Conservation (phyloP, 1,284 basidiomycete species). For the Neotropicomus parvogracilis region DNA sequence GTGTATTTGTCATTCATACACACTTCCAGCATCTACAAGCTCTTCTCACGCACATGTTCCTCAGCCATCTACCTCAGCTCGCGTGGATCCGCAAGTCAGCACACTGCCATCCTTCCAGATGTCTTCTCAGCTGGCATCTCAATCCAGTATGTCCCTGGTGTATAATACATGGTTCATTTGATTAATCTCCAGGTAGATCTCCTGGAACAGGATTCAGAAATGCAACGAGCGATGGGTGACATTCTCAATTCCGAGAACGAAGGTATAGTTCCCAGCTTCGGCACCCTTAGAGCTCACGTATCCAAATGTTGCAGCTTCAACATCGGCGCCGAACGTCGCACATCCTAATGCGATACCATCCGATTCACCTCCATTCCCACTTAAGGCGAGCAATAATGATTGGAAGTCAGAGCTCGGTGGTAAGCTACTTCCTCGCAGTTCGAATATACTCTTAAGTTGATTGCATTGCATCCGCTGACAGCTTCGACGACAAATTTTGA, state of each 20-base stretch:
- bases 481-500: conserved; percentile 17
- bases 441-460: conserved; percentile 2
- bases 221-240: conserved; percentile 63
- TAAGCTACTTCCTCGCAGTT: conserved; percentile 10
- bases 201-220: conserved; percentile 67
- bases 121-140: conserved; percentile 49
- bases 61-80: conserved; percentile 8
- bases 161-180: conserved; percentile 1
- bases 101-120: conserved; percentile 57
- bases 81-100: conserved; percentile 28
- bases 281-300: neutral
- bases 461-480: conserved; percentile 7
- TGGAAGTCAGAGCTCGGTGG: conserved; percentile 14
- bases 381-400: conserved; percentile 2
- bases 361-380: conserved; percentile 17
- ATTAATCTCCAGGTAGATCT: conserved; percentile 47
- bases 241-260: conserved; percentile 44
- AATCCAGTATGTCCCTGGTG: conserved; percentile 51
- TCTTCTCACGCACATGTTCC: conserved; percentile 9
- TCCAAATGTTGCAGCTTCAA: conserved; percentile 15
- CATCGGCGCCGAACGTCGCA: conserved; percentile 4
- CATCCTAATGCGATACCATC: conserved; percentile 10
- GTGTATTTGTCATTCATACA: conserved; percentile 1
- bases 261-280: conserved; percentile 17
- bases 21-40: conserved; percentile 16